Evolutionary conservation across 306 rosid genomes (phyloP).

Genomic region (Psophocarpus tetragonolobus): DNA sequence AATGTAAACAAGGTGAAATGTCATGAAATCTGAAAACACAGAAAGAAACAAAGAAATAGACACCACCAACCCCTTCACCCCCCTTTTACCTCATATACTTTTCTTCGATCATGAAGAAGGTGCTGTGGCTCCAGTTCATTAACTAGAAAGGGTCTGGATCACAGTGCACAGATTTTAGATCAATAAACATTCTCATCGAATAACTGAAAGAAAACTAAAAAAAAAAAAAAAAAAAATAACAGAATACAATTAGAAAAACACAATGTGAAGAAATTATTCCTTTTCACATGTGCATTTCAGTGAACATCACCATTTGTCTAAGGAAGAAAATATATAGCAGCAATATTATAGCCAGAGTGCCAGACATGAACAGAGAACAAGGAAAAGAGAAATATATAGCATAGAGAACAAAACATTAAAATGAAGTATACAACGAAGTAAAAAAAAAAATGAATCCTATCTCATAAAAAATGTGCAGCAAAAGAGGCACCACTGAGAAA

Average conservation of each 20-base stretch:
- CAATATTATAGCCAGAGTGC: not conserved
- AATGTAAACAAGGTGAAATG: constrained; percentile 3
- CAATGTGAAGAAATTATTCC: not conserved
- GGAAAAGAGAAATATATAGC: not conserved
- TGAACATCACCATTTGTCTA: not conserved
- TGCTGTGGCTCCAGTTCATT: constrained; percentile 91
- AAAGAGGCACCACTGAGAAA: not conserved
- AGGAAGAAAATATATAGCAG: not conserved
- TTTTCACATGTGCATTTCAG: constrained; percentile 1
- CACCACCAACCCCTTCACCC: too few relatives aligned
- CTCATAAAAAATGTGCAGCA: not conserved
- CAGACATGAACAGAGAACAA: not conserved
- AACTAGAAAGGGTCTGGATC: constrained; percentile 83
- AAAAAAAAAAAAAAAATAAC: not conserved
- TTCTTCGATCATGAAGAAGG: constrained; percentile 95
- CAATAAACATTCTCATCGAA: constrained; percentile 29
- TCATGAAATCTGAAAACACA: constrained; percentile 23
- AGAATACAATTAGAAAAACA: not conserved
- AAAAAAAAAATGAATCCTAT: constrained; percentile 13
- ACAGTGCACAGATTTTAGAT: constrained; percentile 39
- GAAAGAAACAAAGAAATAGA: too few relatives aligned
- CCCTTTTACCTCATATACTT: constrained; percentile 80
- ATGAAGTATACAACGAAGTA: too few relatives aligned
- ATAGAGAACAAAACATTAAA: not conserved
- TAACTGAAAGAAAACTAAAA: constrained; percentile 16